phyloP scores from a whole-genome alignment of 2,329 filamentous ascomycete species.

The Ophiocordyceps camponoti-rufipedis region DNA sequence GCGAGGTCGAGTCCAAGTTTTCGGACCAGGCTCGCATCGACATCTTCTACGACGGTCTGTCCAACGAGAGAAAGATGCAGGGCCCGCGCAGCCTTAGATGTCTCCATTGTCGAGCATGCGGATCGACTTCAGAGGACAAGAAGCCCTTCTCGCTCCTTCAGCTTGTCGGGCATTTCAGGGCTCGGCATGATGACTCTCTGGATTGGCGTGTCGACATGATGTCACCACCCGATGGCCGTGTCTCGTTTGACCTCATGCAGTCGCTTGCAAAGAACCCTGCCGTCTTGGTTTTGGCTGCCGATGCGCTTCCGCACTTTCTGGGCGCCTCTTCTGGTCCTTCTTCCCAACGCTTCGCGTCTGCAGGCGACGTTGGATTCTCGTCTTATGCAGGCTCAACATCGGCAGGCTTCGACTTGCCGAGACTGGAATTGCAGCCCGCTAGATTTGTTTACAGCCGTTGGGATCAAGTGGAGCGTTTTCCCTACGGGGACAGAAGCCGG shows the following conservation, averaged over 20 bases:
- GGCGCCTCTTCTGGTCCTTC: too few species aligned
- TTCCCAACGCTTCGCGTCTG: too few species aligned
- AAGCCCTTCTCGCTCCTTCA: constrained; percentile 29
- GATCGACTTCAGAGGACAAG: background rate
- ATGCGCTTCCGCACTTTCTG: constrained; percentile 16
- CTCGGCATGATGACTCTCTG: constrained; percentile 14
- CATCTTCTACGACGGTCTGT: constrained; percentile 40
- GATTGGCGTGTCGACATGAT: constrained; percentile 32
- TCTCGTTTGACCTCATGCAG: background rate
- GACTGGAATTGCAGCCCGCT: constrained; percentile 10
- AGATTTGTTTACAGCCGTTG: constrained; percentile 9
- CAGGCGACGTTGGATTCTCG: too few species aligned
- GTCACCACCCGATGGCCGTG: constrained; percentile 11
- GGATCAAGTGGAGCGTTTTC: too few species aligned
- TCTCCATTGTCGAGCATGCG: constrained; percentile 37
- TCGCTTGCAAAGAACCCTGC: constrained; percentile 6
- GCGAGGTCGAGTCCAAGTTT: constrained; percentile 38
- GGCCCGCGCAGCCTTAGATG: constrained; percentile 34
- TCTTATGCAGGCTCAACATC: too few species aligned
- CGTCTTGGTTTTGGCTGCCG: constrained; percentile 14
- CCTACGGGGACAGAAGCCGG: too few species aligned
- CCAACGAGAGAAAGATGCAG: constrained; percentile 37
- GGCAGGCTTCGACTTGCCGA: background rate
- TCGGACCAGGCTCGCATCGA: constrained; percentile 34
- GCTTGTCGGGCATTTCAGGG: constrained; percentile 40